These are phyloP conservation scores for Termitomyces sp. DNA, from an alignment of 768 basidiomycete species.

Conservation along the genomic window DNA sequence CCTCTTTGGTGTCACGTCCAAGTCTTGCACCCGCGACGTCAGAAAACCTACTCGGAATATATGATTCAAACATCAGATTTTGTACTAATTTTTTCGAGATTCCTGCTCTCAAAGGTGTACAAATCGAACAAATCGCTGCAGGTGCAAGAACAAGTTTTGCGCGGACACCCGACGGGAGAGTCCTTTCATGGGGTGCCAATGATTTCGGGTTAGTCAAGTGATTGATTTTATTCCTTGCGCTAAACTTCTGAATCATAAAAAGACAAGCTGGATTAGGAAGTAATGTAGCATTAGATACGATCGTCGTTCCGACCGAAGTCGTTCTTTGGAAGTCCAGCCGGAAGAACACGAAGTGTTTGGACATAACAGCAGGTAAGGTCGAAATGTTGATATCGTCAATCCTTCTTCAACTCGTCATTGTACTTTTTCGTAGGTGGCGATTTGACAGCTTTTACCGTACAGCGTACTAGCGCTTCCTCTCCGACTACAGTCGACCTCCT, in stretches of 20 bases:
- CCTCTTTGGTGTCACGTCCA: conserved; percentile 34
- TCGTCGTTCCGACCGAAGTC: conserved; percentile 83
- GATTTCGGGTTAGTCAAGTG: conserved; percentile 58
- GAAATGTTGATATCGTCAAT: background rate
- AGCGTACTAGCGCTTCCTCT: conserved; percentile 30
- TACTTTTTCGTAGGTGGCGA: conserved; percentile 55
- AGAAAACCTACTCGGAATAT: conserved; percentile 24
- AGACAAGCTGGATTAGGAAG: conserved; percentile 81
- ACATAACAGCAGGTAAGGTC: conserved; percentile 56
- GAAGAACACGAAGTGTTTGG: conserved; percentile 53
- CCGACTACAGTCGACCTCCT: conserved; percentile 42
- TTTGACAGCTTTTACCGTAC: conserved; percentile 71
- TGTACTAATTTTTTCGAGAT: conserved; percentile 72
- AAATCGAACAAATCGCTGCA: conserved; percentile 64
- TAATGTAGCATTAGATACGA: conserved; percentile 54
- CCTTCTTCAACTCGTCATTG: background rate
- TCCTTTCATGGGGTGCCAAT: conserved; percentile 89
- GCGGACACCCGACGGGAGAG: conserved; percentile 58
- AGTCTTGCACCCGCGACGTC: conserved; percentile 21
- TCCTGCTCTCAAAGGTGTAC: conserved; percentile 59
- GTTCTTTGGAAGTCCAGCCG: conserved; percentile 55
- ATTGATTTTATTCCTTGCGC: background rate
- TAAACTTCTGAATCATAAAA: background rate
- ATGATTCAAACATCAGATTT: conserved; percentile 50
- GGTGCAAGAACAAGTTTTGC: conserved; percentile 72